Conservation (phyloP, 2,329 filamentous ascomycete species). For the Xylaria sp. region DNA sequence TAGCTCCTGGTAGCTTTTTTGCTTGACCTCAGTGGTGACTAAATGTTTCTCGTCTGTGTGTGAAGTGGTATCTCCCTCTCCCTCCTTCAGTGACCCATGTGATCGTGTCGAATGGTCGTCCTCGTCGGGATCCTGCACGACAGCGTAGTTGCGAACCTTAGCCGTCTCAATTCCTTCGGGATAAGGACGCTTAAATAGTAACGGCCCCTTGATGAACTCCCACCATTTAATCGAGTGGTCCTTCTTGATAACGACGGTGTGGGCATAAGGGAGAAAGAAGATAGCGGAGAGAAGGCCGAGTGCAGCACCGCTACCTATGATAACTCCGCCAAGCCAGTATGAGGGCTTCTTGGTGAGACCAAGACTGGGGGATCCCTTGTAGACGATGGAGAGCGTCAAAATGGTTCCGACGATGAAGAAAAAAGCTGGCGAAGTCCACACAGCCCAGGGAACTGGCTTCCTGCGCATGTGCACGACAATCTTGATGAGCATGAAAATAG, state of each 20-base stretch:
- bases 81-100: constrained; percentile 36
- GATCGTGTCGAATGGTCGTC: constrained; percentile 48
- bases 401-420: constrained; percentile 80
- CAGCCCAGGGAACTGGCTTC: constrained; percentile 77
- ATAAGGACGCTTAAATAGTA: constrained; percentile 69
- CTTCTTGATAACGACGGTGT: constrained; percentile 74
- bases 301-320: constrained; percentile 71
- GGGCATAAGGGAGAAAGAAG: constrained; percentile 79
- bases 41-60: constrained; percentile 57
- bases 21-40: constrained; percentile 59
- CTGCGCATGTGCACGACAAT: constrained; percentile 75
- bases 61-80: constrained; percentile 41
- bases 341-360: constrained; percentile 72
- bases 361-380: constrained; percentile 80
- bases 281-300: constrained; percentile 68
- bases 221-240: constrained; percentile 73
- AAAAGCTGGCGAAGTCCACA: constrained; percentile 79
- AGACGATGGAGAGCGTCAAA: constrained; percentile 81
- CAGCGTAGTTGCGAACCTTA: constrained; percentile 78
- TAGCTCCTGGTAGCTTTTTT: constrained; percentile 71
- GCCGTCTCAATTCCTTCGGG: constrained; percentile 64
- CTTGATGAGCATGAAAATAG: constrained; percentile 80
- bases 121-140: constrained; percentile 71
- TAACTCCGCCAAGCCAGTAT: constrained; percentile 75
- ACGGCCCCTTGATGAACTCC: constrained; percentile 70